Evolutionary conservation across 495 filamentous ascomycete species (phyloP), one percentile per base, ranked within the genome.

Genomic region (Penicillium cinerascens): DNA sequence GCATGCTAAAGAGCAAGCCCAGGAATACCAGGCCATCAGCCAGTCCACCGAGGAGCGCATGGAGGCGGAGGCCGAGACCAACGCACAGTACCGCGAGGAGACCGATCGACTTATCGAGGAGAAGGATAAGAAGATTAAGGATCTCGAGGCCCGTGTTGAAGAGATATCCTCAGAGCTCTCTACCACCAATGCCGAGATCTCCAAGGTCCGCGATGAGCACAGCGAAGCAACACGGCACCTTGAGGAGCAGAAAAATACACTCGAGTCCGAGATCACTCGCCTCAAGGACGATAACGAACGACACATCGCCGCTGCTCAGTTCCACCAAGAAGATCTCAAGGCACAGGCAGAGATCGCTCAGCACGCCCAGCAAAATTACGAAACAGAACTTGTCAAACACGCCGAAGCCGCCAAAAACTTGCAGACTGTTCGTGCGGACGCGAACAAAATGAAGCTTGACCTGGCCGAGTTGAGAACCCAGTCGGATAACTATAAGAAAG

Each of bases 311-410:
- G 80, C 88, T 21, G 83, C 87, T n/a, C 78, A 84, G 47, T 88
- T 86, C 67, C 87, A 93, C 63, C 88, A 92, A 68, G 87, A 92
- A 48, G 92, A 97, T 59, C 75, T 97, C 17, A 90, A 92, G 46
- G 87, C 88, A 1, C 95, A 99, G 69, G 91, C 92, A 20, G 85
- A 91, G 21, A 99, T 99, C 64, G 88, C 95, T 3, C 82, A 89
- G 47, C 88, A 88, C 63, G 91, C 93, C 6, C 95, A 97, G 65
- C 86, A 95, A 56, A 91, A 92, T 54, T 99, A 99, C 59, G 95
- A 99, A 65, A 82, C 80, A 45, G 95, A 97, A 59, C 78, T 97
- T 1, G 82, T 96, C 59, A 95, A 92, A 67, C 95, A 99, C 64
- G 92, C 91, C 3, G 90, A 96, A 52, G 92, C 95, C 15, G 89